Evolutionary conservation across 2,329 filamentous ascomycete genomes (phyloP).

Genomic region (Cyphellophora attinorum): DNA sequence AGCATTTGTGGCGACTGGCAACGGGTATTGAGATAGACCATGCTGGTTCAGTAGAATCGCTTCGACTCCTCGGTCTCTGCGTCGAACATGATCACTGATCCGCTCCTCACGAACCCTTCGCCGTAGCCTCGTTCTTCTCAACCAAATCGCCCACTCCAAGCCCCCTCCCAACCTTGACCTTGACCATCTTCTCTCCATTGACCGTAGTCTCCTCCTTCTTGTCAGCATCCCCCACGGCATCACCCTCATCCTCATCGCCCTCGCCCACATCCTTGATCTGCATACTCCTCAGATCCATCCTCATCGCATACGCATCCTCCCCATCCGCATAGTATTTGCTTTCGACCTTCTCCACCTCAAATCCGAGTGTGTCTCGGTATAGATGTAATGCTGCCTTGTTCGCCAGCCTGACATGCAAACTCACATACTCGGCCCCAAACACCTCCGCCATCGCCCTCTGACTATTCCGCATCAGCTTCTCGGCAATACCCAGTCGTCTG

Average conservation of each 20-base stretch:
- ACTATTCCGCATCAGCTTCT: constrained; percentile 95
- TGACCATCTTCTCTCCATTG: constrained; percentile 54
- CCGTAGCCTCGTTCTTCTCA: constrained; percentile 41
- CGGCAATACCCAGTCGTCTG: constrained; percentile 77
- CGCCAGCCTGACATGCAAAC: constrained; percentile 87
- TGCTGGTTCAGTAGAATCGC: too few relatives aligned
- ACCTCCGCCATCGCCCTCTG: constrained; percentile 96
- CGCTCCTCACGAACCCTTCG: too few relatives aligned
- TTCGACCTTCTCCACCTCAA: constrained; percentile 73
- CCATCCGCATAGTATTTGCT: constrained; percentile 93
- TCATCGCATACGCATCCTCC: constrained; percentile 93
- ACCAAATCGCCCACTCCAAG: constrained; percentile 62
- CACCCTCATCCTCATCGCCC: constrained; percentile 51
- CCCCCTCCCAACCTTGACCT: constrained; percentile 73
- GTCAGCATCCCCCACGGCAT: constrained; percentile 56
- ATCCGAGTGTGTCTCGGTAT: constrained; percentile 86
- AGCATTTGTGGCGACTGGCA: too few relatives aligned
- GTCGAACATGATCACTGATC: too few relatives aligned
- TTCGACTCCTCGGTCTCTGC: too few relatives aligned
- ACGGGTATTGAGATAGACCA: too few relatives aligned
- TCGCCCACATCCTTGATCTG: constrained; percentile 37
- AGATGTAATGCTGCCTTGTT: constrained; percentile 85
- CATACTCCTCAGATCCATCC: constrained; percentile 59
- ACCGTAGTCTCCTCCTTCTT: constrained; percentile 37
- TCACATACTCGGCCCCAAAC: constrained; percentile 84